phyloP scores from a whole-genome alignment of 2,329 filamentous ascomycete genomes.

The Huntiella bhutanensis region DNA sequence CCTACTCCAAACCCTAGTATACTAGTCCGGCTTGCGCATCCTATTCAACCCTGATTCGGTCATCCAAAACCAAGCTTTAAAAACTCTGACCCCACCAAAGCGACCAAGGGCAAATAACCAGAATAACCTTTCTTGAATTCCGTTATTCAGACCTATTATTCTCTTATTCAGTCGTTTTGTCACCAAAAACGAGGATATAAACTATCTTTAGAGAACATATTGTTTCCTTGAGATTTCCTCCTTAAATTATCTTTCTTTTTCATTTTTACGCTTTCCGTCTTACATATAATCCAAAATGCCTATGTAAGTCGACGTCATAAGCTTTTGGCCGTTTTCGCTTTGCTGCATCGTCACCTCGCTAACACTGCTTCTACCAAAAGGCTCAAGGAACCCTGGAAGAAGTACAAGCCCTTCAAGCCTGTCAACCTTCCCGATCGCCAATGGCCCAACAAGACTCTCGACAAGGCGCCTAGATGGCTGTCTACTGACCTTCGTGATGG shows the following conservation, averaged over 20 bases:
- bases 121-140: neutral
- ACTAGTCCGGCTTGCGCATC: too few relatives aligned
- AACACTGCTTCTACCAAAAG: constrained; percentile 18
- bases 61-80: neutral
- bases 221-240: too few relatives aligned
- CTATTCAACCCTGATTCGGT: too few relatives aligned
- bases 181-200: too few relatives aligned
- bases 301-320: constrained; percentile 6
- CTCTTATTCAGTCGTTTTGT: too few relatives aligned
- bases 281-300: constrained; percentile 2
- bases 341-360: neutral
- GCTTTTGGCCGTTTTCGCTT: neutral
- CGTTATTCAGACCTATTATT: too few relatives aligned
- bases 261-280: too few relatives aligned
- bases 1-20: too few relatives aligned
- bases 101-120: neutral
- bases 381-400: constrained; percentile 59
- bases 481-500: constrained; percentile 78
- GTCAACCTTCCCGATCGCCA: constrained; percentile 46
- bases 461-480: constrained; percentile 79
- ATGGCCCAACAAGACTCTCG: constrained; percentile 70
- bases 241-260: too few relatives aligned
- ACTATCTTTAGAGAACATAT: too few relatives aligned
- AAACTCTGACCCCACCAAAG: neutral
- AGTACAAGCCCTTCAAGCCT: constrained; percentile 50